Evolutionary conservation across 164 flowering plant species (phyloP), one percentile per base, ranked within the genome.

Genomic region (Litsea cubeba): DNA sequence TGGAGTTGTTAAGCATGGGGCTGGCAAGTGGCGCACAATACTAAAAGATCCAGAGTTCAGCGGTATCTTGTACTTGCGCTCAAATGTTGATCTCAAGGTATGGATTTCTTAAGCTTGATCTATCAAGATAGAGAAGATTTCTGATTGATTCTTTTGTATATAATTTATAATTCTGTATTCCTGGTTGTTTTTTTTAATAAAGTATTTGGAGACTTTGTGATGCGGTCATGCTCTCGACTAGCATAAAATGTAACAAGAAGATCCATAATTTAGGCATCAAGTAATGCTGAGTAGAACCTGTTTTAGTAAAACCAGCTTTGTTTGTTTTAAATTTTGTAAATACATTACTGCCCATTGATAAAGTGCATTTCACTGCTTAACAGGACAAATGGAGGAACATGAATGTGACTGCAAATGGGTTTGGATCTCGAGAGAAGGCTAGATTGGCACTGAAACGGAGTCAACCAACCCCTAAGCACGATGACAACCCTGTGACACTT

Each of bases 21-120:
- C 93, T 25, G 98, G 99, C 2, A 95, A 93, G 80, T 95, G 99
- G 98, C 93, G 97, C n/a, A 95, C 98, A 11, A 95, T 95, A 77
- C 90, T 95, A 69, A 95, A 91, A 81, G 98, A 95, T 71, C 99
- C 99, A 8, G 94, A 93, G 77, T 93, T 87, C 74, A 91, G 90
- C 72, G 71, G 85, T 50, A 82, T 95, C 70, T 78, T 95, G 76
- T 85, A 83, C 77, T 83, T 85, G 78, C 96, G 98, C 49, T 95
- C 98, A 69, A 93, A 93, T 82, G 99, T 95, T 18, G 98, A 95
- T 85, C 96, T 93, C 66, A 95, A 95, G 96, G 98, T 95, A 81
- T 70, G 26, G 3, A 71, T 73, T 68, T 22, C 26, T 40, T 65
- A 24, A 66, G n/a, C 46, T 66, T 28, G 46, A 54, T 54, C 20